Evolutionary conservation across 2,329 filamentous ascomycete species (phyloP).

Genomic region (Neocucurbitaria cava): DNA sequence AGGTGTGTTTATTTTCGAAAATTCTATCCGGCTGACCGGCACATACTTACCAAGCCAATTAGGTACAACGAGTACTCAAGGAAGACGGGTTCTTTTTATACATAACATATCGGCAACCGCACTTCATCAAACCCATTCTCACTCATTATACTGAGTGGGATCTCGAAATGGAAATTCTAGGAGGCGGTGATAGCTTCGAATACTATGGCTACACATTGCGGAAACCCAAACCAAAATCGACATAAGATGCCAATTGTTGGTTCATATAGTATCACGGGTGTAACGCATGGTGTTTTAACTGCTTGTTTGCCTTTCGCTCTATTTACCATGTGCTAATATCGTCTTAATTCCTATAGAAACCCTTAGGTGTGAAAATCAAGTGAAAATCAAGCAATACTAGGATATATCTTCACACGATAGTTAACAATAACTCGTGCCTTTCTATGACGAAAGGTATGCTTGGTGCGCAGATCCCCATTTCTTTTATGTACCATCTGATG

Average conservation of each 20-base stretch:
- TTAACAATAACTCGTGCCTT: too few relatives aligned
- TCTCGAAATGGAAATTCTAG: slow-evolving; percentile 26
- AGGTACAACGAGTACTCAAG: slow-evolving; percentile 57
- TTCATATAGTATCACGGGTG: too few relatives aligned
- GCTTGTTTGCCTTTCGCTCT: too few relatives aligned
- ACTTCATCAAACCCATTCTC: slow-evolving; percentile 40
- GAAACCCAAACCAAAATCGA: slow-evolving; percentile 4
- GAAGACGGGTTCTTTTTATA: slow-evolving; percentile 59
- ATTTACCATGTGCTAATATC: too few relatives aligned
- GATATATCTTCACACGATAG: too few relatives aligned
- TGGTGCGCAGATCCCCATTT: too few relatives aligned
- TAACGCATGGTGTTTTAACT: too few relatives aligned
- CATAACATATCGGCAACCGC: slow-evolving; percentile 48
- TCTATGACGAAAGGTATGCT: too few relatives aligned
- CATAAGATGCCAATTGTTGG: not conserved
- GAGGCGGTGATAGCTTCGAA: slow-evolving; percentile 13
- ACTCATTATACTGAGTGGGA: slow-evolving; percentile 31
- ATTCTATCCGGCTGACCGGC: not conserved
- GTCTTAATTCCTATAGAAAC: too few relatives aligned
- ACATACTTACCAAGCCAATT: not conserved
- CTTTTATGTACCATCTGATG: too few relatives aligned
- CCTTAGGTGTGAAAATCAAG: too few relatives aligned
- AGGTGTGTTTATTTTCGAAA: slow-evolving; percentile 47
- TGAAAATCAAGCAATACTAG: too few relatives aligned
- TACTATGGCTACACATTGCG: slow-evolving; percentile 12